Evolutionary conservation across 192 early-diverging fungal species (phyloP).

Genomic region (Podila epigama): DNA sequence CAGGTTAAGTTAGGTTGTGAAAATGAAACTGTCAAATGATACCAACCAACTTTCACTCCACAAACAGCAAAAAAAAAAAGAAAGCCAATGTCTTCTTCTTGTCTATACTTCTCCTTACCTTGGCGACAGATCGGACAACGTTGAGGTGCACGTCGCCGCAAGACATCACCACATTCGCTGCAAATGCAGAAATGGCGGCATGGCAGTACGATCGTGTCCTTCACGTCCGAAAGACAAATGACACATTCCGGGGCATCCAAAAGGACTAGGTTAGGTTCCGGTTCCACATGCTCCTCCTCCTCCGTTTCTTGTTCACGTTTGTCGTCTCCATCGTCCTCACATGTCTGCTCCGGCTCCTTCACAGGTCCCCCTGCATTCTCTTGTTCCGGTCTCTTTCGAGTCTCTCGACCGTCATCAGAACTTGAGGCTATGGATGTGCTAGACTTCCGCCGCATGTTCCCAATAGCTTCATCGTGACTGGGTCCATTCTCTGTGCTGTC

Average conservation of each 20-base stretch:
- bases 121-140: slow-evolving; percentile 48
- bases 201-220: slow-evolving; percentile 77
- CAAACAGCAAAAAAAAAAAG: background rate
- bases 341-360: background rate
- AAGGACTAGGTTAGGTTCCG: slow-evolving; percentile 16
- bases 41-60: background rate
- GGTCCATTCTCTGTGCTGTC: too few relatives aligned
- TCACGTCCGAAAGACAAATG: slow-evolving; percentile 78
- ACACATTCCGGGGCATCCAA: slow-evolving; percentile 70
- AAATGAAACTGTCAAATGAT: background rate
- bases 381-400: background rate
- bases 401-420: background rate
- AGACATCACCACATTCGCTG: slow-evolving; percentile 73
- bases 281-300: slow-evolving; percentile 1
- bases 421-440: too few relatives aligned
- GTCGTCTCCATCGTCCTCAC: slow-evolving; percentile 6
- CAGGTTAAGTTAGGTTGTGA: background rate
- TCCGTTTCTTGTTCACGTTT: background rate
- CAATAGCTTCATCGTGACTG: too few relatives aligned
- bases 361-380: background rate
- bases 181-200: slow-evolving; percentile 88
- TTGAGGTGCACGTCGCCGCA: slow-evolving; percentile 50
- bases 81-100: background rate
- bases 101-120: slow-evolving; percentile 9
- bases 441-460: too few relatives aligned